Percentiles rank a stretch among this genome's conserved stretches.
phyloP scores from a whole-genome alignment of 2,329 filamentous ascomycete species.

The Colletotrichum graminicola region DNA sequence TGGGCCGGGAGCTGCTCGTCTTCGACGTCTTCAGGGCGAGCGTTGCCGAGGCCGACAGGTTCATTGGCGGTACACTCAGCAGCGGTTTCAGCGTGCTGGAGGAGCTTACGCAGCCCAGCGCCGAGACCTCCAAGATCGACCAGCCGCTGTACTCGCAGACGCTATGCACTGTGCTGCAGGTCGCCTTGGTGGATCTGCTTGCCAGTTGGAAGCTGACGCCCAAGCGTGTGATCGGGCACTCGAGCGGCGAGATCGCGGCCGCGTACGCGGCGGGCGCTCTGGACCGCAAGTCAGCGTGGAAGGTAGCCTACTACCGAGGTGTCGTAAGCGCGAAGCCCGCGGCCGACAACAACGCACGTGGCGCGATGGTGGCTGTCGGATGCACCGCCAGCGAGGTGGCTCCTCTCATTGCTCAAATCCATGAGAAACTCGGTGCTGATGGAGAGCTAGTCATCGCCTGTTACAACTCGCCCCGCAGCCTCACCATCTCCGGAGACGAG shows the following conservation, averaged over 20 bases:
- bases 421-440: conserved; percentile 36
- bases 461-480: conserved; percentile 64
- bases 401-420: conserved; percentile 45
- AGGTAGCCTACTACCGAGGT: conserved; percentile 60
- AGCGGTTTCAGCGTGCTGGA: conserved; percentile 51
- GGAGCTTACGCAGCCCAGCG: conserved; percentile 49
- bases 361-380: background rate
- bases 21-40: background rate
- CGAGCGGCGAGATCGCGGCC: conserved; percentile 55
- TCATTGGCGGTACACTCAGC: conserved; percentile 50
- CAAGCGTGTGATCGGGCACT: conserved; percentile 51
- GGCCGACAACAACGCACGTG: background rate
- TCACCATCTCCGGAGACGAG: conserved; percentile 64
- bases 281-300: conserved; percentile 54
- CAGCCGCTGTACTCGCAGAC: conserved; percentile 50
- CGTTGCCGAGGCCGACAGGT: conserved; percentile 28
- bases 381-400: conserved; percentile 35
- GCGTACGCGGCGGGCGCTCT: conserved; percentile 55
- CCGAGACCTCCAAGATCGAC: conserved; percentile 16
- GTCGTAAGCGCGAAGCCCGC: conserved; percentile 46
- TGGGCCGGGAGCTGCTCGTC: conserved; percentile 30
- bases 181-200: conserved; percentile 54
- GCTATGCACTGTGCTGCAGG: conserved; percentile 57
- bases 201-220: conserved; percentile 47
- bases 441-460: conserved; percentile 48